Conservation (phyloP, 192 early-diverging fungal genomes). For the Coemansia sp. region DNA sequence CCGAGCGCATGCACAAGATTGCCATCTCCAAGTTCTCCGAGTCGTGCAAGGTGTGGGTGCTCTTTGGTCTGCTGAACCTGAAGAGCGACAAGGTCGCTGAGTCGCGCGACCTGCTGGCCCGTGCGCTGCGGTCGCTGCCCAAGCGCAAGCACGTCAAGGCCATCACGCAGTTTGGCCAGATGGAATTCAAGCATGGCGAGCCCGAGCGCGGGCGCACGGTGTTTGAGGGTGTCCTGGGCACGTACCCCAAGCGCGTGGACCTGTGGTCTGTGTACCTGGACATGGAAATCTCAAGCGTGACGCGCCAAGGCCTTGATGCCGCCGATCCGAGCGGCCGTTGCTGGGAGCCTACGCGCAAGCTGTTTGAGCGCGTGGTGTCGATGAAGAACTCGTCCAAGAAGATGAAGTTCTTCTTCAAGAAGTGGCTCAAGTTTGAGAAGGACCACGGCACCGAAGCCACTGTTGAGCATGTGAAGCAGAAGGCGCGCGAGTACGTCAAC, state of each 20-base stretch:
- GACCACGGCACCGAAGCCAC: slow-evolving; percentile 73
- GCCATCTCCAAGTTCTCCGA: slow-evolving; percentile 85
- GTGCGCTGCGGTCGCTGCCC: slow-evolving; percentile 77
- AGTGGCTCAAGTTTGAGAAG: slow-evolving; percentile 96
- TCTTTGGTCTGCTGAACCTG: slow-evolving; percentile 78
- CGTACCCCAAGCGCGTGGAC: slow-evolving; percentile 91
- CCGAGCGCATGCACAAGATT: slow-evolving; percentile 67
- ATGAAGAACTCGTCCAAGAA: slow-evolving; percentile 94
- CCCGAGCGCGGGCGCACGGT: slow-evolving; percentile 96
- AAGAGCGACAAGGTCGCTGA: slow-evolving; percentile 65
- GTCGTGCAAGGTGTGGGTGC: slow-evolving; percentile 89
- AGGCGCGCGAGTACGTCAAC: slow-evolving; percentile 79
- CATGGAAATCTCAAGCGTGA: slow-evolving; percentile 80
- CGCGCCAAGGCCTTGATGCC: slow-evolving; percentile 21
- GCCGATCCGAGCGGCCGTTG: slow-evolving; percentile 15
- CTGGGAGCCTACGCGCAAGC: slow-evolving; percentile 52
- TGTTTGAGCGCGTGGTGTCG: slow-evolving; percentile 89
- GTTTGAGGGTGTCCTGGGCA: slow-evolving; percentile 92
- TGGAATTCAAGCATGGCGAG: slow-evolving; percentile 98
- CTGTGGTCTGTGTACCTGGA: slow-evolving; percentile 97
- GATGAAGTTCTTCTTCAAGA: slow-evolving; percentile 99
- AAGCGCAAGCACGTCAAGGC: slow-evolving; percentile 96
- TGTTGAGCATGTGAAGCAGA: slow-evolving; percentile 84
- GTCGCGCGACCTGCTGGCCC: slow-evolving; percentile 78
- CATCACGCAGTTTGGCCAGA: slow-evolving; percentile 91